These are phyloP conservation scores for Wickerhamiella brachini DNA, from an alignment of 805 yeast genomes.

Conservation along the genomic window DNA sequence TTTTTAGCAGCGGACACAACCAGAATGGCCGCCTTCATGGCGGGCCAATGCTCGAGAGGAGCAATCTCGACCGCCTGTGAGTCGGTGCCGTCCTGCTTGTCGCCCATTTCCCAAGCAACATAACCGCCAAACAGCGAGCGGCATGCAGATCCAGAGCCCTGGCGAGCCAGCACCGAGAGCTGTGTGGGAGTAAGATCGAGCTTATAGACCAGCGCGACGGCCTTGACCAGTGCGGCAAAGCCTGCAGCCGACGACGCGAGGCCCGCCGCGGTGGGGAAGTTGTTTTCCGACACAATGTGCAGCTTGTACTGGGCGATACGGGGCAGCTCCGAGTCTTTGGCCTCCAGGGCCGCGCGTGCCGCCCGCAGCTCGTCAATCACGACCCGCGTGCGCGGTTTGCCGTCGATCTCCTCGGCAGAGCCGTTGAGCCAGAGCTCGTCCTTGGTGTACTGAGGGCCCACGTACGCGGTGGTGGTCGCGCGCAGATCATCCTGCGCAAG, in stretches of 20 bases:
- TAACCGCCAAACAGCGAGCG: constrained; percentile 94
- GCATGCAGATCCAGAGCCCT: constrained; percentile 98
- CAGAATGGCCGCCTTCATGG: constrained; percentile 78
- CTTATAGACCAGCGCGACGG: constrained; percentile 74
- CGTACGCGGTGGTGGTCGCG: constrained; percentile 80
- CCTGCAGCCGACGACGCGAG: constrained; percentile 98
- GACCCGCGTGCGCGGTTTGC: constrained; percentile 37
- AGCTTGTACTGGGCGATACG: constrained; percentile 37
- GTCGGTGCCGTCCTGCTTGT: constrained; percentile 60
- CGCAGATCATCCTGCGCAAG: constrained; percentile 80
- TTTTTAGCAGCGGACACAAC: constrained; percentile 90
- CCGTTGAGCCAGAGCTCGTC: constrained; percentile 84
- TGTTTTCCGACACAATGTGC: constrained; percentile 82
- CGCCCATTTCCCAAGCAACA: constrained; percentile 99
- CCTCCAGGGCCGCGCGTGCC: constrained; percentile 51
- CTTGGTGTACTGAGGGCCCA: constrained; percentile 38
- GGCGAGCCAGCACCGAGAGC: constrained; percentile 85
- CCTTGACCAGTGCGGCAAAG: constrained; percentile 84
- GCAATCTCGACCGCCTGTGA: constrained; percentile 91
- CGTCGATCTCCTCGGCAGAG: constrained; percentile 53
- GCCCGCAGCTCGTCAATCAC: constrained; percentile 64
- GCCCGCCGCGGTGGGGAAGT: constrained; percentile 99
- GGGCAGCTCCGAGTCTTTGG: constrained; percentile 39
- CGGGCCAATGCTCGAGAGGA: constrained; percentile 76
- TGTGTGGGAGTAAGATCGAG: constrained; percentile 79